These are phyloP conservation scores for Spirogloea muscicola DNA, from an alignment of 139 green algal genomes.

Conservation along the genomic window DNA sequence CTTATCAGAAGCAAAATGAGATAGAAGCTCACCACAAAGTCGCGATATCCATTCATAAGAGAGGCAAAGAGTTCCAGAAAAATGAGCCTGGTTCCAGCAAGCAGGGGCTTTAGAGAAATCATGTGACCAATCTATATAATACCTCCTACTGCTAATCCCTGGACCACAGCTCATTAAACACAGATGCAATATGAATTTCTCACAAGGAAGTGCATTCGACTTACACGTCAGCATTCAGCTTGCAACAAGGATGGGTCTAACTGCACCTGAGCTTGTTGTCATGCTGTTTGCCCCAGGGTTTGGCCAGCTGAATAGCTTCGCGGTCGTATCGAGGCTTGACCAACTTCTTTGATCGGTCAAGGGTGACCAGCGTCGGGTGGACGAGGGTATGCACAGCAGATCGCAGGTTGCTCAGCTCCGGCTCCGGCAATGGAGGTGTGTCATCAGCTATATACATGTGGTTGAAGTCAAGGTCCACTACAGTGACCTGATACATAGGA, in stretches of 20 bases:
- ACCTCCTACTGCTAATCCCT: too few relatives aligned
- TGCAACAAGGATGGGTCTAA: too few relatives aligned
- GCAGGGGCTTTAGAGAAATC: too few relatives aligned
- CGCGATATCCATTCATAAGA: slow-evolving; percentile 12
- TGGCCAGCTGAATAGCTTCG: background rate
- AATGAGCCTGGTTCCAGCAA: slow-evolving; percentile 7
- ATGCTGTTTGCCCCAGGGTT: slow-evolving; percentile 17
- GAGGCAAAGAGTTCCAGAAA: slow-evolving; percentile 32
- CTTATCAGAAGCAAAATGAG: too few relatives aligned
- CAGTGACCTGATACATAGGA: slow-evolving; percentile 6
- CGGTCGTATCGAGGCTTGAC: background rate
- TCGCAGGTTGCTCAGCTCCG: slow-evolving; percentile 4
- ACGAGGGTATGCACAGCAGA: slow-evolving; percentile 8
- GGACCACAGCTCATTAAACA: too few relatives aligned
- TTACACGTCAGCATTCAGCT: too few relatives aligned
- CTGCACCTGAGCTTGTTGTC: slow-evolving; percentile 26
- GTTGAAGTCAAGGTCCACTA: slow-evolving; percentile 33
- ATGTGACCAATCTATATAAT: too few relatives aligned
- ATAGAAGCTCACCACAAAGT: slow-evolving; percentile 35
- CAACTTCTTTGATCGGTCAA: slow-evolving; percentile 1
- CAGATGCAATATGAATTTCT: too few relatives aligned
- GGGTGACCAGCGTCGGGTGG: background rate
- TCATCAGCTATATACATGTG: slow-evolving; percentile 5
- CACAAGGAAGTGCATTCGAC: too few relatives aligned
- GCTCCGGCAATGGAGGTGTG: slow-evolving; percentile 11